Conservation (phyloP, 805 yeast species). For the Cyberlindnera mrakii region DNA sequence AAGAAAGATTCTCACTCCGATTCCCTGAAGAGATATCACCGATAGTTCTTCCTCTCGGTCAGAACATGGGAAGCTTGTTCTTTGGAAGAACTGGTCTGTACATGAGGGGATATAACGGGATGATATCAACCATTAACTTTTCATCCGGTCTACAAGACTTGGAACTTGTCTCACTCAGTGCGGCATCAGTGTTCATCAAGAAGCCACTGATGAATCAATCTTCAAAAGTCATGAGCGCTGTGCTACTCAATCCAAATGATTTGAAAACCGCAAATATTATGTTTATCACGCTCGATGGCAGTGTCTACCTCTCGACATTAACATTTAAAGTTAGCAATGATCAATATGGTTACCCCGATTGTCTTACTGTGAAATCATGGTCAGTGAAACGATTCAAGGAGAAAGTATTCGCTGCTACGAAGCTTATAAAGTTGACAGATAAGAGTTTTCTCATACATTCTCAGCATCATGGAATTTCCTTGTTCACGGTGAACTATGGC, state of each 20-base stretch:
- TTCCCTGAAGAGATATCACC: slow-evolving; percentile 12
- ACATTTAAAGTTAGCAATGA: slow-evolving; percentile 1
- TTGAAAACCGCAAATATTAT: slow-evolving; percentile 1
- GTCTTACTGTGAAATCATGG: slow-evolving; percentile 8
- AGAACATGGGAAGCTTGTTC: slow-evolving; percentile 8
- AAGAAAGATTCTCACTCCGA: slow-evolving; percentile 1
- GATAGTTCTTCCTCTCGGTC: slow-evolving; percentile 2
- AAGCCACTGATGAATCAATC: slow-evolving; percentile 1
- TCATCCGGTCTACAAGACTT: too few species aligned
- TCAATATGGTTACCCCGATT: slow-evolving; percentile 7
- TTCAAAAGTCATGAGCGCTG: slow-evolving; percentile 4
- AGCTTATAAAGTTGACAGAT: slow-evolving; percentile 5
- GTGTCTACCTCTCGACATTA: slow-evolving; percentile 4
- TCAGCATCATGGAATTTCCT: slow-evolving; percentile 2
- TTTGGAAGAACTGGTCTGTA: slow-evolving; percentile 14
- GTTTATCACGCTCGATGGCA: slow-evolving; percentile 5
- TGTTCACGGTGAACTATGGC: slow-evolving; percentile 3
- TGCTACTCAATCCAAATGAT: neutral
- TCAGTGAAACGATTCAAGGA: slow-evolving; percentile 3
- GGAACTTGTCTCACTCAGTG: too few species aligned
- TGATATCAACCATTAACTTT: neutral
- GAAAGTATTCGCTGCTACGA: neutral
- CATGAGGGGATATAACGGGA: slow-evolving; percentile 3
- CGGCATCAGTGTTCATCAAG: neutral
- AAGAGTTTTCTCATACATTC: slow-evolving; percentile 6